Evolutionary conservation across 1,139 yeast species (phyloP), one percentile per base, ranked within the genome.

Genomic region (Zygosaccharomyces pseudobailii): DNA sequence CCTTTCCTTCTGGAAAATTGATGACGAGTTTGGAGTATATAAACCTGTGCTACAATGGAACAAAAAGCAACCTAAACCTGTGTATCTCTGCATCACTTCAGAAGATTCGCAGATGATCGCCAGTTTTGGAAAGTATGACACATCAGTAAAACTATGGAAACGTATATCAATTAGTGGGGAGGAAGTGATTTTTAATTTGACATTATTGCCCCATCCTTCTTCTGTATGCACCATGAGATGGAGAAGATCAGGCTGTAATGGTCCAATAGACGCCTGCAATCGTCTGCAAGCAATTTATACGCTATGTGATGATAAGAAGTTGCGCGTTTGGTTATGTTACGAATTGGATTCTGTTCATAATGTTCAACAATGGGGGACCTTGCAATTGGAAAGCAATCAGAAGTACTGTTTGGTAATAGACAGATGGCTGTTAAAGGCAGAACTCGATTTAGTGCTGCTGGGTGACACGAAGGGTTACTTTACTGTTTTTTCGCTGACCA

Each of bases 121-220:
- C 3, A 76, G 84, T 43, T 74, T 79, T 40, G 82, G 83, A 0
- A 69, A 69, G 40, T 78, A 75, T 59, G 96, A 87, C 61, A 71
- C 75, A 42, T 69, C 84, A 10, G 80, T 87, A 30, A 87, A 87
- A 61, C 74, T 89, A 4, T 90, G 96, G 96, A 75, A 82, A 43
- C 71, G 97, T 40, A 71, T 82, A 3, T 78, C 84, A 9, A 86
- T 82, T 58, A 55, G 65, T 36, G 92, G 87, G 9, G 84, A 79
- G 22, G 76, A 78, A 47, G 77, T 86, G 3, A 73, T 81, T 23
- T 89, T 88, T 63, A 95, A 86, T 58, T 71, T 88, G 54, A 70
- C 80, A 0, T 84, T 86, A 58, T 67, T 88, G 22, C 75, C 79
- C 10, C 95, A 87, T 59, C 81, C 84, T 0, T 62, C 75, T 1